These are phyloP conservation scores for Elsinoe ampelina DNA, from an alignment of 2,329 filamentous ascomycete species.

Conservation along the genomic window DNA sequence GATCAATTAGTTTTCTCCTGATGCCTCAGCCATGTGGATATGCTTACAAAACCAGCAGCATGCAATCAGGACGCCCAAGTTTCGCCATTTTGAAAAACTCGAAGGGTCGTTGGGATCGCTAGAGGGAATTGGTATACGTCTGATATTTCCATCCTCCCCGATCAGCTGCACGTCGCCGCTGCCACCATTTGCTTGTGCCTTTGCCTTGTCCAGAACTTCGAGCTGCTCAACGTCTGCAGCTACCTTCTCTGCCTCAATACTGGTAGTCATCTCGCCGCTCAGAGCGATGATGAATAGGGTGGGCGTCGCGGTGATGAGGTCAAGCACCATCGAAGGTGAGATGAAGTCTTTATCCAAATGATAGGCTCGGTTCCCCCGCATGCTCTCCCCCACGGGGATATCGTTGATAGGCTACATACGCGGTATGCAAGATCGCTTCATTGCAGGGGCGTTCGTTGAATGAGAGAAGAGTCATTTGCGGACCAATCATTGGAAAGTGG, in stretches of 20 bases:
- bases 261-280: neutral
- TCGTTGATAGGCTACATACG: neutral
- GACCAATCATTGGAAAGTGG: neutral
- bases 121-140: conserved; percentile 21
- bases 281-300: neutral
- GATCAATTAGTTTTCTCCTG: neutral
- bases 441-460: neutral
- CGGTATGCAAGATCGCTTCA: too few species aligned
- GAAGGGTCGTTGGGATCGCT: conserved; percentile 23
- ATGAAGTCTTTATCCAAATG: neutral
- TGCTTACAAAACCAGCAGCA: conserved; percentile 26
- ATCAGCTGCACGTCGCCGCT: conserved; percentile 19
- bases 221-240: conserved; percentile 17
- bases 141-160: conserved; percentile 17
- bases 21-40: neutral
- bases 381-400: neutral
- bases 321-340: neutral
- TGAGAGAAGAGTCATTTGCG: neutral
- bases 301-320: neutral
- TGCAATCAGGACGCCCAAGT: conserved; percentile 23
- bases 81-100: conserved; percentile 24
- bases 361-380: conserved; percentile 1
- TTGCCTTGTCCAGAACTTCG: conserved; percentile 3
- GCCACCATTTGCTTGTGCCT: neutral
- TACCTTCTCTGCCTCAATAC: conserved; percentile 12